A percentile compares a stretch with the other conserved stretches of the same genome.
Evolutionary conservation across 2,329 filamentous ascomycete genomes (phyloP).

Genomic region (Talaromyces verruculosus): DNA sequence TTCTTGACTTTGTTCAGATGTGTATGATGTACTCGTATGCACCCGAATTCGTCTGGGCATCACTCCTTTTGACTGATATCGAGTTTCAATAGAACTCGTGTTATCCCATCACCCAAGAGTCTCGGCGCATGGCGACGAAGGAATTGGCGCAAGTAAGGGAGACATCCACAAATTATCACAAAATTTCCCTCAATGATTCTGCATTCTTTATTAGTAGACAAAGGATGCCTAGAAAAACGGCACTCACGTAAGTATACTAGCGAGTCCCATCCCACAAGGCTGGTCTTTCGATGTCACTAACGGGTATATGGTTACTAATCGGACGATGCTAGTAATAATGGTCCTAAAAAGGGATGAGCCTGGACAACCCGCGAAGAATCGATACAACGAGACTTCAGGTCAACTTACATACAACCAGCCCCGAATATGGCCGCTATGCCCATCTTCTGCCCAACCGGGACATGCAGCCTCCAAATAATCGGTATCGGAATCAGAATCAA

Average conservation of each 20-base stretch:
- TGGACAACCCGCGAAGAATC: neutral
- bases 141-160: conserved; percentile 30
- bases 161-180: conserved; percentile 29
- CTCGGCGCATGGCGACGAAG: conserved; percentile 26
- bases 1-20: neutral
- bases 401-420: conserved; percentile 3
- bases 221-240: neutral
- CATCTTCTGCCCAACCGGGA: conserved; percentile 25
- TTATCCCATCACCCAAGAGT: conserved; percentile 20
- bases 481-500: conserved; percentile 27
- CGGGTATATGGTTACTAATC: conserved; percentile 28
- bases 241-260: conserved; percentile 22
- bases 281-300: conserved; percentile 25
- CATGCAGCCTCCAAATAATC: conserved; percentile 22
- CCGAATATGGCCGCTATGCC: conserved; percentile 18
- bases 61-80: neutral
- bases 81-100: neutral
- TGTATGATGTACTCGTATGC: neutral
- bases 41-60: neutral
- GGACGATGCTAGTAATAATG: conserved; percentile 27
- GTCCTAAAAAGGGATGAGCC: conserved; percentile 21
- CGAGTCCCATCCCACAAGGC: conserved; percentile 24
- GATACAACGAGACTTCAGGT: neutral
- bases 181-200: conserved; percentile 31
- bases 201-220: neutral